Evolutionary conservation across 106 monocot genomes (phyloP), one percentile per base, ranked within the genome.

Genomic region (Acorus calamus): DNA sequence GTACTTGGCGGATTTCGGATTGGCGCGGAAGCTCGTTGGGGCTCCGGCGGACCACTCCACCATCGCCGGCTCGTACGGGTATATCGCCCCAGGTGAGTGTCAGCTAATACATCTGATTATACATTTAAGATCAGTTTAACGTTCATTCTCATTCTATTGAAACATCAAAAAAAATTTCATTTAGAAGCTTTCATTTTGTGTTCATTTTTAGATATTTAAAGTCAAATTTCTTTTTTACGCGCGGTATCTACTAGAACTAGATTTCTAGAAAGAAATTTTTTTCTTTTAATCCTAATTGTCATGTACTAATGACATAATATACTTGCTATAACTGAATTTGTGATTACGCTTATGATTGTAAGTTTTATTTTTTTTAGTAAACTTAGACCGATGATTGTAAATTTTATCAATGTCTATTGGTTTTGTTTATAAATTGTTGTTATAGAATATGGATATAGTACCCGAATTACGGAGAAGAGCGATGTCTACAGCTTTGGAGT

Each of bases 1-100:
- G 8, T 64, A 61, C 42, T 43, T 76, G 5, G 64, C 70, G 2
- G 76, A 76, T 70, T 76, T 76, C 6, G 76, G 76, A 2, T 51
- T 76, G 2, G 70, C 69, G 1, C 28, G 28, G 9, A 69, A 76
- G 64, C 13, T 50, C 4, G 4, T 59, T 11, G 49, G 54, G 46
- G 7, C 28, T 3, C 41, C 64, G 5, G 46, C 41, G 13, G 2
- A 52, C 43, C 53, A 48, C 10, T 41, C 63, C 13, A 4, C 46
- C 2, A 56, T 69, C 0, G 69, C 61, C 12, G 61, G 67, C 45
- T 63, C 72, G 2, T 64, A 14, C 42, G 72, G 72, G 9, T 72
- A 72, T 50, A 73, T 73, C 3, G 65, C 73, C 46, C 73, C 73
- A 0, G 73, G 73, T 66, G 60, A 11, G 63, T 5, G 28, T 28